Base-by-base conservation (phyloP, 2,329 filamentous ascomycete genomes). In the Phaeosphaeriaceae sp. region DNA sequence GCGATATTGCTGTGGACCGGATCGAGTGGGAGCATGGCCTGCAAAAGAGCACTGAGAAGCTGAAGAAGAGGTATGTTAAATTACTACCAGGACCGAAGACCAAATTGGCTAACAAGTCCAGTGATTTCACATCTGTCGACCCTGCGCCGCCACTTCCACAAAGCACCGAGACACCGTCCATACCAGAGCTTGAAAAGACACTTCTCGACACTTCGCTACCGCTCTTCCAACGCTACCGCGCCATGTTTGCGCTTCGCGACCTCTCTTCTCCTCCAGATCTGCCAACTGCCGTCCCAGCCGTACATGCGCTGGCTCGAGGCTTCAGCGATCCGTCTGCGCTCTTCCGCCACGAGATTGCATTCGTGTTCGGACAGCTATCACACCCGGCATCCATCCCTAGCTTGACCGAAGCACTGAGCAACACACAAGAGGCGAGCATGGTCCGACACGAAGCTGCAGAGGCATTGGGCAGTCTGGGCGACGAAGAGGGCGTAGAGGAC, bases 401-500 rank as follows among this genome's bases (percentile, higher is more conserved):
- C 58, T 86, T 99, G 57, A 90, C 90, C 17, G 87, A 86, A 51
- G 88, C 91, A 1, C 83, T 99, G 58, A 90, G 90, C 70, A 85
- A 99, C 76, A 81, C 86, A 49, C 83, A 91, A 54, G 95, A 99
- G 81, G 90, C 88, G 22, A 93, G 93, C 72, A 99, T 99, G 95
- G 95, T 99, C 56, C 89, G 95, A 56, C 95, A 99, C 74, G 95
- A 99, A 80, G 96, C 95, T 49, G 95, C 96, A 1, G 95, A 99
- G 81, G 95, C 95, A 22, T 86, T 99, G 24, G 95, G 95, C 24
- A 96, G 93, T 72, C 84, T 99, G 31, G 96, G 95, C 22, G 92
- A 96, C 21, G 93, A 97, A 78, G 90, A 93, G 48, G 94, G 94
- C 20, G 95, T 99, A 13, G 93, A 97, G 75, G 91, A 92, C 55